Percentiles rank a stretch among this genome's conserved stretches.
phyloP scores from a whole-genome alignment of 2,329 filamentous ascomycete genomes.

The Aaosphaeria pasadenensis region DNA sequence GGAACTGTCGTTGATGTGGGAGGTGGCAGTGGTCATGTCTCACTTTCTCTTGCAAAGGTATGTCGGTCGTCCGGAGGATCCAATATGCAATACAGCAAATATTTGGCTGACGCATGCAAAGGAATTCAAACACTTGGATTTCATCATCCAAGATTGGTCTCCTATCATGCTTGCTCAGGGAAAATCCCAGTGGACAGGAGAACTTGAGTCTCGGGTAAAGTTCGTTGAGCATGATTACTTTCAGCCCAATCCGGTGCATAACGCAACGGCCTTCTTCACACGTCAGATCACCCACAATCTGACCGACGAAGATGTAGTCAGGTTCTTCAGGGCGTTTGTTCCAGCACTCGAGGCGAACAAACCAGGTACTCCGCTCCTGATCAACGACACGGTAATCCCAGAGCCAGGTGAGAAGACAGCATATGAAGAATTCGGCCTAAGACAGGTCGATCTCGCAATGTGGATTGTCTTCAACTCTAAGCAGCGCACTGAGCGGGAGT shows the following conservation, averaged over 20 bases:
- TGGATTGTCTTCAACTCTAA: conserved; percentile 18
- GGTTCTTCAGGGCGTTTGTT: conserved; percentile 29
- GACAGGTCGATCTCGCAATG: conserved; percentile 33
- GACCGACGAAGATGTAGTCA: conserved; percentile 31
- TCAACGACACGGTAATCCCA: conserved; percentile 29
- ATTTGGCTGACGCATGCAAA: conserved; percentile 1
- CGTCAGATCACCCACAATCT: conserved; percentile 41
- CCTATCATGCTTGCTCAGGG: conserved; percentile 7
- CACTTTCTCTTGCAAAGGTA: conserved; percentile 11
- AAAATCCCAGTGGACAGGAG: not conserved
- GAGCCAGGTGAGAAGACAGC: conserved; percentile 12
- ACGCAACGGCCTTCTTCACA: conserved; percentile 34
- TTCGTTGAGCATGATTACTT: conserved; percentile 40
- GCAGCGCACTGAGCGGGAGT: conserved; percentile 22
- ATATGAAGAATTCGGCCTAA: conserved; percentile 20
- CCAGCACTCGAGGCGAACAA: conserved; percentile 25
- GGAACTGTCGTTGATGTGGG: conserved; percentile 20
- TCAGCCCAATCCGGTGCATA: conserved; percentile 26
- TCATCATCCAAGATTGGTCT: conserved; percentile 12
- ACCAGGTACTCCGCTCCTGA: conserved; percentile 21
- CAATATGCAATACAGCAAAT: no score
- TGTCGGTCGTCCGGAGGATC: not conserved
- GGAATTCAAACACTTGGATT: conserved; percentile 7
- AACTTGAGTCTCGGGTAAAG: conserved; percentile 14
- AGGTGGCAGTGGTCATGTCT: conserved; percentile 19